phyloP scores from a whole-genome alignment of 2,329 filamentous ascomycete species.

The Talaromyces pinophilus region DNA sequence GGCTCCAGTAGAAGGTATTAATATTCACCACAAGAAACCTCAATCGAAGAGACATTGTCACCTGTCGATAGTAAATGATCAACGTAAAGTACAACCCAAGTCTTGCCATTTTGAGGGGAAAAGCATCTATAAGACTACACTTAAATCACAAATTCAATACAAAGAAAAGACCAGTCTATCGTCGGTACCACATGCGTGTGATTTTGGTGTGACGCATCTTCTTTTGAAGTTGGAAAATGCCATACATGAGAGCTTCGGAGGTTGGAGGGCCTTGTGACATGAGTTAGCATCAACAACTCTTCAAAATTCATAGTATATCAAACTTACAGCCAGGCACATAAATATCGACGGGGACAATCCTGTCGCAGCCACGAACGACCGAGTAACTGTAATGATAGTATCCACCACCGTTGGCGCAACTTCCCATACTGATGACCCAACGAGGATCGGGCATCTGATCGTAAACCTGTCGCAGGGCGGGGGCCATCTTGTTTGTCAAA shows the following conservation, averaged over 20 bases:
- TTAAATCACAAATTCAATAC: conserved; percentile 7
- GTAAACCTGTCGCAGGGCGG: conserved; percentile 83
- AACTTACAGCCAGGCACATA: conserved; percentile 79
- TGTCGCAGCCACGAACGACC: conserved; percentile 74
- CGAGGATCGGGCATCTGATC: conserved; percentile 94
- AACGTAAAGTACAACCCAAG: conserved; percentile 28
- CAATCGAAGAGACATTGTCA: neutral
- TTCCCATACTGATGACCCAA: conserved; percentile 86
- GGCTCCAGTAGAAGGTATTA: conserved; percentile 6
- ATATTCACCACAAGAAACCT: conserved; percentile 27
- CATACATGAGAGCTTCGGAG: conserved; percentile 59
- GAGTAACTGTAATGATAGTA: conserved; percentile 89
- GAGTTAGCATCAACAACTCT: conserved; percentile 23
- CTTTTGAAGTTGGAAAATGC: conserved; percentile 77
- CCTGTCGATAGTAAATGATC: conserved; percentile 23
- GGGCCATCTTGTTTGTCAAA: conserved; percentile 92
- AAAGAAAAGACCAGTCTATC: conserved; percentile 34
- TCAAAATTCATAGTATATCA: conserved; percentile 1
- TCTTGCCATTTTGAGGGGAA: conserved; percentile 24
- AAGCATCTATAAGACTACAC: conserved; percentile 14
- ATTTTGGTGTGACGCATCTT: conserved; percentile 68
- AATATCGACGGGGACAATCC: conserved; percentile 80
- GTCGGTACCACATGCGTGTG: conserved; percentile 60
- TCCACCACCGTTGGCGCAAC: conserved; percentile 80
- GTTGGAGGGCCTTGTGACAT: conserved; percentile 51